These are phyloP conservation scores for Canariomyces notabilis DNA, from an alignment of 2,329 filamentous ascomycete species.

Conservation along the genomic window DNA sequence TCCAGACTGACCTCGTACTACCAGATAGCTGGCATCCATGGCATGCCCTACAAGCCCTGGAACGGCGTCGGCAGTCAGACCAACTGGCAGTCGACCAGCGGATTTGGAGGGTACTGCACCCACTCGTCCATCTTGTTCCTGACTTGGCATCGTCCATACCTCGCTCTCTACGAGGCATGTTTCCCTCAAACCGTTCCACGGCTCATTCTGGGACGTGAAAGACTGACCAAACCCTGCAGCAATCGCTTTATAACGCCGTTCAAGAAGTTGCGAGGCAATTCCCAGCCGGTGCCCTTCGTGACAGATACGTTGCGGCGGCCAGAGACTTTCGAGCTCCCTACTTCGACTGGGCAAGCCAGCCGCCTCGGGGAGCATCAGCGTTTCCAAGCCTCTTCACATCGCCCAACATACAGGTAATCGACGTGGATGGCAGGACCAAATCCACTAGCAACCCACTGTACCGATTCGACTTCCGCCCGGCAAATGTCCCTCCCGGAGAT, in stretches of 20 bases:
- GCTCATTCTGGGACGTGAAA: too few species aligned
- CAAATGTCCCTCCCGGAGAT: conserved; percentile 20
- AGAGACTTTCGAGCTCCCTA: conserved; percentile 31
- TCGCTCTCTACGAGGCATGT: conserved; percentile 19
- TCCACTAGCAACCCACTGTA: conserved; percentile 28
- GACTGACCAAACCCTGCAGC: conserved; percentile 18
- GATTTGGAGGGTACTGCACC: conserved; percentile 51
- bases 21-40: conserved; percentile 61
- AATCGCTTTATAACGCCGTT: conserved; percentile 25
- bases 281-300: conserved; percentile 16
- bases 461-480: conserved; percentile 25
- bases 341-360: conserved; percentile 31
- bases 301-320: conserved; percentile 27
- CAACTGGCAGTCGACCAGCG: conserved; percentile 37
- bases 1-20: conserved; percentile 51
- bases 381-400: conserved; percentile 21
- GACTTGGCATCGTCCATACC: conserved; percentile 45
- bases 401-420: conserved; percentile 21
- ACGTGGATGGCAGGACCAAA: conserved; percentile 21
- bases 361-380: conserved; percentile 14
- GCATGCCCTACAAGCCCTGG: conserved; percentile 54
- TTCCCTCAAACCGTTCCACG: too few species aligned
- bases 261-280: conserved; percentile 25
- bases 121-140: conserved; percentile 58
- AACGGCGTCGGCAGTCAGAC: conserved; percentile 40